Evolutionary conservation across 1,284 basidiomycete genomes (phyloP), one percentile per base, ranked within the genome.

Genomic region (Irpex lacteus): DNA sequence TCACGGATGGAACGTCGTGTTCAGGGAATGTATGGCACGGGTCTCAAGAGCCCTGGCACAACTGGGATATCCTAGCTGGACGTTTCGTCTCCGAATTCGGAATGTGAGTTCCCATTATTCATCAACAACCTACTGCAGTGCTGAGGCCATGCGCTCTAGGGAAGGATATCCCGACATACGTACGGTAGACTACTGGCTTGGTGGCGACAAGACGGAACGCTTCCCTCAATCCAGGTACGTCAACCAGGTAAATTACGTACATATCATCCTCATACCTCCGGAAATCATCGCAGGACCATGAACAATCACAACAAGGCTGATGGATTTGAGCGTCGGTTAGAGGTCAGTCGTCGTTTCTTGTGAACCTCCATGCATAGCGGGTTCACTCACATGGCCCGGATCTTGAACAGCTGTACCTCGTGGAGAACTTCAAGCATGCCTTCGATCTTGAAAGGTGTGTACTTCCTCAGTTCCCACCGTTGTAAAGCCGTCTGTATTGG

Each of bases 1-100:
- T 56, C 54, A 34, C 54, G 54, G 54, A 53, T n/a, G 49, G 50
- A 13, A 15, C 49, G 32, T 32, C 37, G 47, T 58, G 50, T 63
- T 38, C 69, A 91, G 87, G 90, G 91, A 94, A 95, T 72, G 94
- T 96, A 3, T 96, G 95, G 95, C 94, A 96, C 73, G 91, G 91
- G 49, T 77, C 85, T 1, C 93, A 96, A 74, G 90, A 95, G 71
- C 88, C 92, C 0, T 97, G 94, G 92, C 86, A 92, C 66, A 91
- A 95, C 68, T 96, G 94, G 91, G 92, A 95, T 71, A 87, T 85
- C 59, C 84, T 96, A 11, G 82, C 90, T 0, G 93, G 93, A 54
- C 86, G 94, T 47, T 96, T 96, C 75, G 91, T 96, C 32, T 94
- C 92, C n/a, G 91, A 94, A 72, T 93, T 94, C 70, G 91, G 91